These are phyloP conservation scores for Pythium aristosporum DNA, from an alignment of 352 stramenopile species.

Conservation along the genomic window DNA sequence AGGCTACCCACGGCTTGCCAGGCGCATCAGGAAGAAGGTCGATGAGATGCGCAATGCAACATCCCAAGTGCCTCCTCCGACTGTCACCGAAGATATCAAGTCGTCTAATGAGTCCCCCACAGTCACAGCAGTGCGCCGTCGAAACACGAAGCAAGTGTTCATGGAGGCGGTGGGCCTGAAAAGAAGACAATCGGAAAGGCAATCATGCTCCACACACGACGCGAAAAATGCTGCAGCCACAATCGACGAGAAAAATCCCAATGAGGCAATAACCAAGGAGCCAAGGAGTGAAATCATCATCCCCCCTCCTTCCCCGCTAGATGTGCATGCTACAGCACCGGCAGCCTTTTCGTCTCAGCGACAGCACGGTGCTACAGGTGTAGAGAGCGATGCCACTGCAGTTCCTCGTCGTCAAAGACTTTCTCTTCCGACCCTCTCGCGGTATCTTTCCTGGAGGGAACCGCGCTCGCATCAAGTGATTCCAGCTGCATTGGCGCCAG, in stretches of 20 bases:
- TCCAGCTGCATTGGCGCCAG: background rate
- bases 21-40: conserved; percentile 43
- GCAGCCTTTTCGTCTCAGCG: background rate
- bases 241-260: background rate
- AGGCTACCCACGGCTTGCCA: conserved; percentile 50
- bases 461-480: conserved; percentile 1
- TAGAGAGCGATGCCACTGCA: background rate
- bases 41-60: conserved; percentile 37
- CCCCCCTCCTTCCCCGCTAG: background rate
- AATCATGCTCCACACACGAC: background rate
- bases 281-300: background rate
- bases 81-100: background rate
- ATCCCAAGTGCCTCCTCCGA: background rate
- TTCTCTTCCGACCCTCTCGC: conserved; percentile 4
- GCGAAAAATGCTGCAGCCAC: background rate
- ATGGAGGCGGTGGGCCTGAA: conserved; percentile 10
- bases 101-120: background rate
- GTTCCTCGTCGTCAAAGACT: background rate
- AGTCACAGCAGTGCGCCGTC: background rate
- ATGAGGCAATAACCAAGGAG: background rate
- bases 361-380: background rate
- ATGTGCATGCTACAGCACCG: conserved; percentile 22
- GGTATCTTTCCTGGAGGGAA: conserved; percentile 14
- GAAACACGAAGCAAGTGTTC: conserved; percentile 3
- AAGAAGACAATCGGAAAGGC: background rate